Percentiles rank a stretch among this genome's conserved stretches.
These are phyloP conservation scores for Malus hybrid DNA, from an alignment of 331 rosid genomes.

Conservation along the genomic window DNA sequence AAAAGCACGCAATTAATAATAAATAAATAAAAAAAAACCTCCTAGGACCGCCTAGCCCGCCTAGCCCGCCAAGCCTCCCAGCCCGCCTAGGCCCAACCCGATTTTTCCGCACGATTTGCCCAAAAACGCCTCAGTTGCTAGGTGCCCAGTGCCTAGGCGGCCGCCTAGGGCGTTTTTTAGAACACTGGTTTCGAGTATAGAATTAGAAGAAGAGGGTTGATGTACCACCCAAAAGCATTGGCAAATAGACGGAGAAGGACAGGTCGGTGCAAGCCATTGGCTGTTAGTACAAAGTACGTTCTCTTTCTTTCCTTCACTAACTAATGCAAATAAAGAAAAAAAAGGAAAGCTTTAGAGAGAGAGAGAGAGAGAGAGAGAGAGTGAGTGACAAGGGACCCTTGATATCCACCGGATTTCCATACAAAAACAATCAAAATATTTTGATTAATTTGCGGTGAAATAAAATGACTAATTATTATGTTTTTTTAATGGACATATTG, in stretches of 20 bases:
- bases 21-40: too few species aligned
- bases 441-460: neutral
- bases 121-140: too few species aligned
- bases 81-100: too few species aligned
- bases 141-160: too few species aligned
- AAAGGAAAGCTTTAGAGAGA: neutral
- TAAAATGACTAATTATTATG: neutral
- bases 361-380: too few species aligned
- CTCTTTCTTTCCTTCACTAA: constrained; percentile 3
- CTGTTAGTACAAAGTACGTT: constrained; percentile 38
- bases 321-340: neutral
- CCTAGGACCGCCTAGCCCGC: too few species aligned
- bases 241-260: constrained; percentile 33
- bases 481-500: too few species aligned
- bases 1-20: too few species aligned
- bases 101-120: too few species aligned
- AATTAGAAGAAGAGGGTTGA: neutral
- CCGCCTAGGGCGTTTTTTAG: too few species aligned
- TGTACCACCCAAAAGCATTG: constrained; percentile 1
- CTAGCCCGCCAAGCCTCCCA: too few species aligned
- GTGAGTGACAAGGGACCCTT: too few species aligned
- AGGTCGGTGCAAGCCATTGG: constrained; percentile 44
- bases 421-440: neutral
- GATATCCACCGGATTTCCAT: constrained; percentile 37
- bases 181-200: neutral